These are phyloP conservation scores for Candida ulmi DNA, from an alignment of 805 yeast species.

Conservation along the genomic window DNA sequence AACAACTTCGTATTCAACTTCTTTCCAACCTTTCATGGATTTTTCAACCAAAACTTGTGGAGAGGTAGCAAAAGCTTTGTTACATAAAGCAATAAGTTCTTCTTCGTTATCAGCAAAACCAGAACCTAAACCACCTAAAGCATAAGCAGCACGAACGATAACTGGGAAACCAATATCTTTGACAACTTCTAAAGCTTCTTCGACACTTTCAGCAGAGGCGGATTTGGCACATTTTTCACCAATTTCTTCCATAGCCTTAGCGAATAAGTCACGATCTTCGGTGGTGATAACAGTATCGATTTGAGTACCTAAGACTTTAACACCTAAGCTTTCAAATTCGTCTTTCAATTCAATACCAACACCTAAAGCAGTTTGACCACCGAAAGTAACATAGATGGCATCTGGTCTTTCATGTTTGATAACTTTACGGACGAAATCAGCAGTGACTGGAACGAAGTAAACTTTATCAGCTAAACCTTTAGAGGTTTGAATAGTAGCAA, in stretches of 20 bases:
- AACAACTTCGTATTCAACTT: slow-evolving; percentile 97
- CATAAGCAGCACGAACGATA: slow-evolving; percentile 95
- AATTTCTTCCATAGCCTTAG: slow-evolving; percentile 91
- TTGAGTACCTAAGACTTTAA: slow-evolving; percentile 93
- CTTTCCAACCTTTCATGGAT: slow-evolving; percentile 99
- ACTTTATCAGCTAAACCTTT: slow-evolving; percentile 98
- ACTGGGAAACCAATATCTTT: slow-evolving; percentile 89
- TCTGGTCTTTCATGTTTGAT: slow-evolving; percentile 94
- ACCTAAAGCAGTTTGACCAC: slow-evolving; percentile 97
- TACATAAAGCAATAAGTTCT: slow-evolving; percentile 78
- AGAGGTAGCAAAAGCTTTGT: slow-evolving; percentile 88
- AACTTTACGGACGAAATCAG: slow-evolving; percentile 94
- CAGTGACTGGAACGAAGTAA: slow-evolving; percentile 94
- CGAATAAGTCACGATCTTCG: slow-evolving; percentile 95
- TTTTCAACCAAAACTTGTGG: slow-evolving; percentile 95
- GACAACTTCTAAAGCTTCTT: slow-evolving; percentile 83
- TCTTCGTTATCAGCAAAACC: slow-evolving; percentile 91
- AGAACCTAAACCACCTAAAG: slow-evolving; percentile 96
- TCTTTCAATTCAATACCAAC: slow-evolving; percentile 96
- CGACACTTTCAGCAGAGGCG: slow-evolving; percentile 71
- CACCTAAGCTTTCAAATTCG: slow-evolving; percentile 88
- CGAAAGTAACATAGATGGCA: slow-evolving; percentile 94
- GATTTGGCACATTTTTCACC: slow-evolving; percentile 94
- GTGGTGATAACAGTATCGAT: slow-evolving; percentile 95
- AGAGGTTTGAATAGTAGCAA: slow-evolving; percentile 97